Base-by-base conservation (phyloP, 148 eudicot species). In the Rhododendron simsii region DNA sequence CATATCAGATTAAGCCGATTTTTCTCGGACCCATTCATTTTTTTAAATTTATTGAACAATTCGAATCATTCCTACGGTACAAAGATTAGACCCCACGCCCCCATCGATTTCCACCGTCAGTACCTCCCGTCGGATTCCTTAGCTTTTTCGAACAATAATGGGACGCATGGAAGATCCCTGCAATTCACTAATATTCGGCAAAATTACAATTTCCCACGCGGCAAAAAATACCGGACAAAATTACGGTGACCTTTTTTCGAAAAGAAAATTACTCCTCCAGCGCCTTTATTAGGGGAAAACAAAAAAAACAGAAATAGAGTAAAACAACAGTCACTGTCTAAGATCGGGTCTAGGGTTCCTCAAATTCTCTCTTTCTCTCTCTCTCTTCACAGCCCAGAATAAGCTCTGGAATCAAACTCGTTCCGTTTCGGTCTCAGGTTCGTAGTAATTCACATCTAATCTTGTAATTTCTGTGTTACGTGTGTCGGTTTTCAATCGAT, bases 261-360 rank as follows among this genome's bases (percentile, higher is more conserved):
- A 51, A 51, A 51, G 57, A 51, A 51, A 51, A 14, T 51, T 51
- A 51, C 12, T 10, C 57, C 57, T 51, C 57, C 16, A 2, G 16
- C 57, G 7, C 61, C 61, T 55, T 55, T 55, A 55, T 55, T 55
- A 55, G 13, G 0, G 10, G 10, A 8, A 48, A 59, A 20, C 37
- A 14, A 8, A 48, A 59, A 20, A 57, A 14, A 23, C 11, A 82
- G 20, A 55, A 55, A 3, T 33, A 28, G 48, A 6, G 26, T 4
- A 3, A 35, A 82, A 15, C 39, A 61, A 61, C 84, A 57, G 73
- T 37, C 30, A 69, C 78, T 76, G 59, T 69, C 28, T 81, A 20
- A 87, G 89, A 87, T 87, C 91, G 75, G 86, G 83, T 84, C 83
- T 87, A 85, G 87, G 88, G 86, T 86, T 87, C 88, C 80, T 87